phyloP scores from a whole-genome alignment of 129 eudicot genomes.

The Dittrichia graveolens region DNA sequence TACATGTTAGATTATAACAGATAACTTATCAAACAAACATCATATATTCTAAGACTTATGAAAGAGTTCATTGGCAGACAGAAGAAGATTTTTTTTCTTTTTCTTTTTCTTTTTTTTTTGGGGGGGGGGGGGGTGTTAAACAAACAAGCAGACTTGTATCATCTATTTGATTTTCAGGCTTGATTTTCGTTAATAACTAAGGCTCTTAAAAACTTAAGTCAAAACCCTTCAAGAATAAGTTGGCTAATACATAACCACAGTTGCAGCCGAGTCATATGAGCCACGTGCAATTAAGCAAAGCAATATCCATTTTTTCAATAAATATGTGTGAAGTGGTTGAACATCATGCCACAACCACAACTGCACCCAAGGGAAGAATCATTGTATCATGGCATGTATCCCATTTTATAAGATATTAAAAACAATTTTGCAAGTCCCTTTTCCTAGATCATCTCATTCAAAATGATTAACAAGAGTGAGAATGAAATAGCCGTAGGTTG shows the following conservation, averaged over 20 bases:
- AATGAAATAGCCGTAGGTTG: neutral
- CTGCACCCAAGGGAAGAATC: neutral
- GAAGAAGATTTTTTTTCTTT: no score
- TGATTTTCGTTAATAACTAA: neutral
- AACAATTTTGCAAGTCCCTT: neutral
- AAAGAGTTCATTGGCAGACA: no score
- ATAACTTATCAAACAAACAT: no score
- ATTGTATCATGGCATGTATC: neutral
- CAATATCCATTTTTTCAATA: neutral
- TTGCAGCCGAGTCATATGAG: slow-evolving; percentile 9
- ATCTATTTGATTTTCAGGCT: neutral
- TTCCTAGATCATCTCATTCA: neutral
- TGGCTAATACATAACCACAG: neutral
- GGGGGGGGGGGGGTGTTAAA: neutral
- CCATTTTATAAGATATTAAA: neutral
- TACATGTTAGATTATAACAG: no score
- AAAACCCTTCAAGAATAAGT: neutral
- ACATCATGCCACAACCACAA: neutral
- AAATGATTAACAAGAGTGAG: neutral
- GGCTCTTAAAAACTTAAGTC: neutral
- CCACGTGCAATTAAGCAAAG: neutral
- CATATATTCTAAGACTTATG: no score
- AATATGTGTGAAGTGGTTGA: neutral
- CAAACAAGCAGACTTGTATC: neutral
- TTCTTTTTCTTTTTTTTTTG: no score